Conservation (phyloP, 352 stramenopile species). For the Aphanomyces invadans region DNA sequence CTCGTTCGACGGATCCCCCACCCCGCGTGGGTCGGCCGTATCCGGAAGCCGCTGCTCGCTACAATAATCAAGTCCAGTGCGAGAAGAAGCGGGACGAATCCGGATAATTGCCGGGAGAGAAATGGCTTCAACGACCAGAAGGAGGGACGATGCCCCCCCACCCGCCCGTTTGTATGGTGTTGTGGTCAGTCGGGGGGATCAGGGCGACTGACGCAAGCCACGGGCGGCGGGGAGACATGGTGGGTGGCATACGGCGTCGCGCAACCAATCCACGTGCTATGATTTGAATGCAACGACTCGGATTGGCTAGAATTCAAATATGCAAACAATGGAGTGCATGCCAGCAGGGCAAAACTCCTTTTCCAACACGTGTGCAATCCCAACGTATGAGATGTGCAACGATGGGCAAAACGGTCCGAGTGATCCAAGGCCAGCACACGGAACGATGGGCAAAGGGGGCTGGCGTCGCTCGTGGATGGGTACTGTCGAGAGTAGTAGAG, state of each 20-base stretch:
- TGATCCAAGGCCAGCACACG: background rate
- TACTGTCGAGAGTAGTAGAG: too few relatives aligned
- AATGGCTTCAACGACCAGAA: background rate
- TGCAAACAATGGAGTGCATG: background rate
- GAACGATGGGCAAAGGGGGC: background rate
- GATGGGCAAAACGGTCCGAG: background rate
- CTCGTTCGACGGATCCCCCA: background rate
- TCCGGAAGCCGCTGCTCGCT: background rate
- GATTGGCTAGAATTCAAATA: background rate
- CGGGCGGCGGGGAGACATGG: background rate
- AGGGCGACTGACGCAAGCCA: background rate
- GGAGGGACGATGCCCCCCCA: background rate
- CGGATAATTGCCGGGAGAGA: background rate
- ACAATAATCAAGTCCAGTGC: background rate
- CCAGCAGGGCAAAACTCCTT: background rate
- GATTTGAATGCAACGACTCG: too few relatives aligned
- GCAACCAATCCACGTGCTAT: too few relatives aligned
- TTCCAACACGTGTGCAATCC: background rate
- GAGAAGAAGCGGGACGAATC: background rate
- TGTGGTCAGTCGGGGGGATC: background rate
- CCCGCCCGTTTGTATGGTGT: background rate
- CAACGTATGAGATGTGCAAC: constrained; percentile 4
- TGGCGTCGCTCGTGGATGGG: too few relatives aligned
- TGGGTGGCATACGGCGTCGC: background rate
- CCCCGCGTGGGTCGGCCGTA: background rate